Base-by-base conservation (phyloP, 2,329 filamentous ascomycete species). In the Neopestalotiopsis sp. region DNA sequence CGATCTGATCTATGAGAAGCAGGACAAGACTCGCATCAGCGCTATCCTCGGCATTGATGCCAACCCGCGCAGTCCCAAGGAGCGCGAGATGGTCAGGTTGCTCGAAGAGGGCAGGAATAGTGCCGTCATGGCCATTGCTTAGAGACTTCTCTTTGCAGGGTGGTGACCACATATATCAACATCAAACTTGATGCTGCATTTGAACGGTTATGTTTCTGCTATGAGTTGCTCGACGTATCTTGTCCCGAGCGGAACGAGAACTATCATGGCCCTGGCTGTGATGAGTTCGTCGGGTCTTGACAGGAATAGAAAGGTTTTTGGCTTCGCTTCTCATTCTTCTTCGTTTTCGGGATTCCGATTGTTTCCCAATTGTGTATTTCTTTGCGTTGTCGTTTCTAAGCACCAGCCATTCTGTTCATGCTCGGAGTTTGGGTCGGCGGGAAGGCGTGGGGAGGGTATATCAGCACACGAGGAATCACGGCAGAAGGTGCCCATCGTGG, bases 11-110 rank as follows among this genome's bases (percentile, higher is more conserved):
- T 78, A 78, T 67, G 74, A 75, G 68, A 81, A 81, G 69, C 80
- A 82, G 66, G 87, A 89, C 73, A 88, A 84, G 83, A 91, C 88
- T 45, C 84, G 88, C 72, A 91, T 91, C 72, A 89, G 88, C 58
- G 88, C 89, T 42, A 88, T 91, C 68, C 81, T 91, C 30, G 88
- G 88, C 52, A 88, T 88, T 71, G 87, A 89, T 73, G 85, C 86
- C 52, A 86, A 87, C 75, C 87, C 87, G 28, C 80, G 87, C 52
- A 88, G 85, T 73, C 86, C 86, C 56, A 84, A 84, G 73, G 88
- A 89, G 79, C 82, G 87, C 73, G 87, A 89, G 77, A 80, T 89
- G 75, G 85, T 89, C 68, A 84, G 86, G 74, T 80, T 86, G 72
- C 79, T 89, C 74, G 88, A 89, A 74, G 85, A 88, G 75, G 83